These are phyloP conservation scores for Apiotrichum gracile DNA, from an alignment of 1,284 basidiomycete genomes.

Conservation along the genomic window DNA sequence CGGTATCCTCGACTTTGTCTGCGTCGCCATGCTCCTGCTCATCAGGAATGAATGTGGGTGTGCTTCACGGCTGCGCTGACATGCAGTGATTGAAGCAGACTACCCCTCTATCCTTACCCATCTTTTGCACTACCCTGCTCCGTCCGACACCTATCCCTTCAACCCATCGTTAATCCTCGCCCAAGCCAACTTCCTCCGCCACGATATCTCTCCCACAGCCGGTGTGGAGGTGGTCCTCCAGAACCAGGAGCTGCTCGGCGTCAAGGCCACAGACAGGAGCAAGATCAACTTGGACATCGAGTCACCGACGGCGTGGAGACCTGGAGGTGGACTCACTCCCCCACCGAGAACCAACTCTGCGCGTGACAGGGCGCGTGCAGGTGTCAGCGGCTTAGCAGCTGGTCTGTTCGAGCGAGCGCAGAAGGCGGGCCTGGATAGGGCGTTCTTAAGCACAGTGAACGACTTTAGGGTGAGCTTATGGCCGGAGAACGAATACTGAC, in stretches of 20 bases:
- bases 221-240: conserved; percentile 71
- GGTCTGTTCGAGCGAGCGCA: conserved; percentile 46
- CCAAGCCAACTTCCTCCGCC: conserved; percentile 72
- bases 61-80: neutral
- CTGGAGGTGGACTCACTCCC: neutral
- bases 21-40: conserved; percentile 84
- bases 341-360: conserved; percentile 1
- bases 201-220: conserved; percentile 63
- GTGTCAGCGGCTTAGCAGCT: conserved; percentile 38
- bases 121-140: conserved; percentile 71
- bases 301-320: neutral
- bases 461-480: conserved; percentile 37
- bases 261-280: conserved; percentile 47
- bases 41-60: conserved; percentile 74
- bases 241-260: conserved; percentile 68
- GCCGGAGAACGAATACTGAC: neutral
- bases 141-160: conserved; percentile 44
- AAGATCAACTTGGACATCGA: neutral
- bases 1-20: conserved; percentile 72
- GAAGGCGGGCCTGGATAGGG: conserved; percentile 46
- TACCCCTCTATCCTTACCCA: conserved; percentile 75
- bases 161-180: conserved; percentile 61
- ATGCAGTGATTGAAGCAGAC: conserved; percentile 72
- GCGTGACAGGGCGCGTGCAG: conserved; percentile 8
- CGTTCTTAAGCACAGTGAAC: conserved; percentile 41